Conservation (phyloP, 202 grass and related monocot species). For the Schoenoplectus tabernaemontani region DNA sequence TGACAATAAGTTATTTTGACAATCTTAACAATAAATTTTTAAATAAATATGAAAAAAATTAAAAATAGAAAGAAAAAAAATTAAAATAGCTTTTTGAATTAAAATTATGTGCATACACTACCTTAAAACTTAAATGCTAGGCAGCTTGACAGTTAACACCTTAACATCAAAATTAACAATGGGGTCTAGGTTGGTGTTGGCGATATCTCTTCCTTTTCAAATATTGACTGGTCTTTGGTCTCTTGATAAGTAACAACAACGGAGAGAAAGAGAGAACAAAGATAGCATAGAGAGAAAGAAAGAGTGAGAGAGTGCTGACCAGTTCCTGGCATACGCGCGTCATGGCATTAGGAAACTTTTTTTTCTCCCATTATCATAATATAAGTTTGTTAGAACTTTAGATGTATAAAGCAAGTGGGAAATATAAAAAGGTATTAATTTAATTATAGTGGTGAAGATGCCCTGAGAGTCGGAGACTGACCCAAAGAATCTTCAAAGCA, state of each 20-base stretch:
- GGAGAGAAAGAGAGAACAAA: neutral
- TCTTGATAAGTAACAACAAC: constrained; percentile 9
- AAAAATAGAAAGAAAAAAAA: no score
- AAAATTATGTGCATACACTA: neutral
- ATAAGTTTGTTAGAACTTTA: neutral
- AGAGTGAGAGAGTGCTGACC: neutral
- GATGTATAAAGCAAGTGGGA: constrained; percentile 3
- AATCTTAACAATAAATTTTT: no score
- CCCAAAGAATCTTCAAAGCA: constrained; percentile 12
- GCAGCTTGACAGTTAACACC: neutral
- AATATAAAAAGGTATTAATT: no score
- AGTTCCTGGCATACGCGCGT: neutral
- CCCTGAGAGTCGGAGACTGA: constrained; percentile 8
- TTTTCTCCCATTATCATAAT: neutral
- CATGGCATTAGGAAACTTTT: neutral
- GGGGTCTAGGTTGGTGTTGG: neutral
- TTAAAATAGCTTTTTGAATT: neutral
- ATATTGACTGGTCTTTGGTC: constrained; percentile 18
- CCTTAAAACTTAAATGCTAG: no score
- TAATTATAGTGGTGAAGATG: constrained; percentile 13
- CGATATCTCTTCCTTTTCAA: neutral
- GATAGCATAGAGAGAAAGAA: neutral
- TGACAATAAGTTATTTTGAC: no score
- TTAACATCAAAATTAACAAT: neutral
- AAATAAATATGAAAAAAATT: no score